Base-by-base conservation (phyloP, 78 protist genomes). In the Pelomyxa schiedti region DNA sequence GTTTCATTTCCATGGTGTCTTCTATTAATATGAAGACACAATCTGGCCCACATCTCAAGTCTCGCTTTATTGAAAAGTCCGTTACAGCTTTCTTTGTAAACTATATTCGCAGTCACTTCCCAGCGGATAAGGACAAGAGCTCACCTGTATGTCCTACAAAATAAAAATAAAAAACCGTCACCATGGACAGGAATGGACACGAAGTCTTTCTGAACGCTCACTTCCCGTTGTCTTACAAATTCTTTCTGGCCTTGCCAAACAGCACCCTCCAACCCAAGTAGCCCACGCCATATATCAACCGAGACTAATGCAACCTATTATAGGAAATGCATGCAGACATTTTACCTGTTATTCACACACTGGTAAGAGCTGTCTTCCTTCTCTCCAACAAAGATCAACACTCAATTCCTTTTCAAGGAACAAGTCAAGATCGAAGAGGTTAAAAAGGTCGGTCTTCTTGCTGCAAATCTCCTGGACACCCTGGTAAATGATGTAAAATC, bases 141-240 rank as follows among this genome's bases (percentile, higher is more conserved):
- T 5, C 38, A n/a, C n/a, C n/a, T n/a, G n/a, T n/a, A n/a, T n/a
- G n/a, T n/a, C n/a, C n/a, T n/a, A n/a, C n/a, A n/a, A n/a, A n/a
- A n/a, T n/a, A n/a, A n/a, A n/a, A n/a, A n/a, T n/a, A n/a, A n/a
- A n/a, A n/a, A n/a, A n/a, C n/a, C n/a, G n/a, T n/a, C n/a, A n/a
- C n/a, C n/a, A n/a, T n/a, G n/a, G n/a, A 5, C 22, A 28, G 64
- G 68, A 72, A 30, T 88, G 93, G 93, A 40, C 43, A 5, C 76
- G 26, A 0, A 80, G 81, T 35, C 73, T 89, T 3, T 75, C 64
- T 1, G 37, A 29, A 28, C 90, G 87, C 0, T 79, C 84, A 42
- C 76, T 90, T 1, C 92, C 94, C 42, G 35, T 29, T 30, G 88
- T 77, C 6, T 76, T 90, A 47, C 80, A 76, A 8, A 35, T 77